Evolutionary conservation across 345 rosid species (phyloP).

Genomic region (Citrus unshiu): DNA sequence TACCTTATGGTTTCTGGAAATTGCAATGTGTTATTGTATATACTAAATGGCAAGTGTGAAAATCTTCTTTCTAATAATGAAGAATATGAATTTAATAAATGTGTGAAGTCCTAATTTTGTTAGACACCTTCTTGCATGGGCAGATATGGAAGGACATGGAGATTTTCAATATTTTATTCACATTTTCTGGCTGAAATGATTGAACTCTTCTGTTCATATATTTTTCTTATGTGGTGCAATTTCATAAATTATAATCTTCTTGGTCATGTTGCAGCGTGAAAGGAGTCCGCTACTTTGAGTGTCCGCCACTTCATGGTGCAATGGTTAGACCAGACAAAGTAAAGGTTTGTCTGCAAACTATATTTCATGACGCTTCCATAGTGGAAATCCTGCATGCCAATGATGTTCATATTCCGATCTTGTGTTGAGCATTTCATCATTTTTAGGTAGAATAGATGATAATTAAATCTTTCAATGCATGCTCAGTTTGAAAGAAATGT

Average conservation of each 20-base stretch:
- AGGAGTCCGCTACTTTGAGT: slow-evolving; percentile 69
- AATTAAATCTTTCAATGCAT: not conserved
- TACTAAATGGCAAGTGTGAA: not conserved
- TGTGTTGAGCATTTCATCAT: not conserved
- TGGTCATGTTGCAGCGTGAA: slow-evolving; percentile 57
- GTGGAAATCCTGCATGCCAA: not conserved
- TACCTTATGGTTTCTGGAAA: not conserved
- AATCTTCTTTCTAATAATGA: not conserved
- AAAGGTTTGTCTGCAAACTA: slow-evolving; percentile 46
- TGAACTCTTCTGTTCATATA: not conserved
- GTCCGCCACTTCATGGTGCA: slow-evolving; percentile 75
- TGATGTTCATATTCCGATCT: not conserved
- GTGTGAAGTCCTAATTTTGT: not conserved
- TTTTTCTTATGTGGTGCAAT: not conserved
- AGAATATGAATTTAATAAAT: not conserved
- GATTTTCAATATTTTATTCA: not conserved
- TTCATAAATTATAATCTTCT: not conserved
- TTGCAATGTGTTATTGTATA: not conserved
- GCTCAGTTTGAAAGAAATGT: not conserved
- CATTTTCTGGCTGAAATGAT: not conserved
- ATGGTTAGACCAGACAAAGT: slow-evolving; percentile 93
- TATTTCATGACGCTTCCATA: not conserved
- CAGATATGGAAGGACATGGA: too few relatives aligned
- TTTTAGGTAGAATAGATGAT: not conserved
- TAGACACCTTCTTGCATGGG: not conserved